Evolutionary conservation across 768 basidiomycete species (phyloP), one percentile per base, ranked within the genome.

Genomic region (Rhodosporidiobolus sp.): DNA sequence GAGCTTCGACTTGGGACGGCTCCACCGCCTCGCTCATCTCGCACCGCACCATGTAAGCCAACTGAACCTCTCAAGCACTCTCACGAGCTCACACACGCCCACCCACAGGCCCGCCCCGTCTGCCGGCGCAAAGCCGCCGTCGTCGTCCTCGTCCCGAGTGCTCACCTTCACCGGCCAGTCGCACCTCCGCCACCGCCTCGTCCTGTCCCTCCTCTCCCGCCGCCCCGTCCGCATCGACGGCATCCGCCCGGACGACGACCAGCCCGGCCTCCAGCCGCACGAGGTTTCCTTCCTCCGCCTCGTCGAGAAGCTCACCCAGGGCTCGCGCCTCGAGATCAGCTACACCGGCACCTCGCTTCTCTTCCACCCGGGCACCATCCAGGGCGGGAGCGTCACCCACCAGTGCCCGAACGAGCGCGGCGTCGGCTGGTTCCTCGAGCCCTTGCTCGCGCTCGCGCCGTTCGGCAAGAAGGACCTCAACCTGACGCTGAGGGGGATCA

Each of bases 321-420:
- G 95, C 4, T 91, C 91, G 10, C 83, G 91, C 38, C 90, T 98
- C 71, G 96, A 98, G 80, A 98, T 99, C 63, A 95, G 93, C 4
- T 89, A 94, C 12, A 98, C 96, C 30, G 95, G 94, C 90, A 97
- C 95, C 64, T 88, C 92, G 4, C 84, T 99, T 75, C 84, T 97
- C 26, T 83, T 99, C 60, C 94, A 92, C 80, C 96, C 96, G 28
- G 96, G 96, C 6, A 84, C 97, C 61, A 89, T 98, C 65, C 85
- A 87, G 34, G 94, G 95, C 11, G 96, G 96, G 4, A 80, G 82
- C 19, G 81, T 92, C 72, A 84, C 84, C 8, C 94, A 98, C 80
- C 91, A 95, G 30, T 97, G 95, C 78, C 91, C 94, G 28, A 83
- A 89, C 26, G 90, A 92, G 19, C 86, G 94, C 53, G 90, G 91